These are phyloP conservation scores for Myxozyma kluyveri DNA, from an alignment of 805 yeast genomes.

Conservation along the genomic window DNA sequence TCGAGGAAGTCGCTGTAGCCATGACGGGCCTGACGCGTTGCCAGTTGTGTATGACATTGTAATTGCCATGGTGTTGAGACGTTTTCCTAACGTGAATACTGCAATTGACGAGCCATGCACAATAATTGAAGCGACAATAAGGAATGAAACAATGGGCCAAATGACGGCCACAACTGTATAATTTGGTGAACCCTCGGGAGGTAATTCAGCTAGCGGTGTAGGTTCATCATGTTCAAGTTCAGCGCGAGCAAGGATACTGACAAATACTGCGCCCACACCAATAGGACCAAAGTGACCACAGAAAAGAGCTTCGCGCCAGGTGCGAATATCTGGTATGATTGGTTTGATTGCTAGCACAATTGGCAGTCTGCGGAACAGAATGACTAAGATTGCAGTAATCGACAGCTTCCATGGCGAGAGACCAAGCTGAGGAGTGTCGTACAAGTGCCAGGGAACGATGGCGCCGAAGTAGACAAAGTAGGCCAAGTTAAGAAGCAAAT, in stretches of 20 bases:
- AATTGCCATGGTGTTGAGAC: constrained; percentile 86
- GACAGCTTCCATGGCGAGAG: constrained; percentile 76
- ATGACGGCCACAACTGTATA: constrained; percentile 59
- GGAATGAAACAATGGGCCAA: constrained; percentile 82
- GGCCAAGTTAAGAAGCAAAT: constrained; percentile 74
- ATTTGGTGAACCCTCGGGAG: constrained; percentile 51
- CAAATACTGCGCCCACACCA: constrained; percentile 91
- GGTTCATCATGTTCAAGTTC: constrained; percentile 60
- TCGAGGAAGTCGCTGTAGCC: constrained; percentile 85
- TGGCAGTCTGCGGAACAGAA: constrained; percentile 78
- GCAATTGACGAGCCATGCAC: constrained; percentile 95
- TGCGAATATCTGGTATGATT: constrained; percentile 77
- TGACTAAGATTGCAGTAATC: constrained; percentile 66
- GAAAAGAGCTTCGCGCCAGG: constrained; percentile 91
- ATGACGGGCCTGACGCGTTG: constrained; percentile 59
- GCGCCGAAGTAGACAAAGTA: constrained; percentile 90
- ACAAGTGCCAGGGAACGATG: constrained; percentile 82
- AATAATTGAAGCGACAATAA: constrained; percentile 75
- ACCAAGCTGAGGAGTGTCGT: constrained; percentile 61
- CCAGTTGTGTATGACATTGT: constrained; percentile 84
- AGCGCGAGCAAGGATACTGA: constrained; percentile 72
- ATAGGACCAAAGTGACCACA: constrained; percentile 97
- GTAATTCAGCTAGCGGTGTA: constrained; percentile 53
- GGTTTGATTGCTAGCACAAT: constrained; percentile 74
- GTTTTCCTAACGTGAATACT: constrained; percentile 71